Evolutionary conservation across 176 grass and related monocot genomes (phyloP).

Genomic region (Lolium perenne): DNA sequence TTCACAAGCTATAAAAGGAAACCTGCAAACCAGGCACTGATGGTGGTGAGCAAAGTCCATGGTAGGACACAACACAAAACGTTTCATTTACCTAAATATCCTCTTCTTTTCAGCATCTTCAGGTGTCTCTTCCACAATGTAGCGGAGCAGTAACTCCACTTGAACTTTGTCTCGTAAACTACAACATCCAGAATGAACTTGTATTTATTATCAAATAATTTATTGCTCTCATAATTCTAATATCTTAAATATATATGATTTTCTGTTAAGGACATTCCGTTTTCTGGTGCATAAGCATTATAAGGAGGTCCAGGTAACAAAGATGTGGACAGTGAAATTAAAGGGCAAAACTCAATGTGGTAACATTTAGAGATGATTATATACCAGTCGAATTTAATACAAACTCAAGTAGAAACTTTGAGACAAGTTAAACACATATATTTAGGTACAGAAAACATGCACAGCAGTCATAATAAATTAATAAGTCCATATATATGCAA

Average conservation of each 20-base stretch:
- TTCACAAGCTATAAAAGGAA: conserved; percentile 99
- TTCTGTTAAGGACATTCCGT: not conserved
- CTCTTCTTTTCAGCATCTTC: conserved; percentile 93
- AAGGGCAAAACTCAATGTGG: conserved; percentile 1
- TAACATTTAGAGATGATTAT: not conserved
- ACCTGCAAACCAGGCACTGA: conserved; percentile 56
- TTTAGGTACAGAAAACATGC: conserved; percentile 8
- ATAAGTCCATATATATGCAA: conserved; percentile 1
- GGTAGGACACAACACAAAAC: conserved; percentile 6
- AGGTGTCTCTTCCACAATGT: conserved; percentile 81
- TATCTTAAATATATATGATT: conserved; percentile 12
- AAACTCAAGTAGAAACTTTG: not conserved
- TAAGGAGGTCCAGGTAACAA: not conserved
- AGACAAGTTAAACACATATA: not conserved
- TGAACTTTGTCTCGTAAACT: conserved; percentile 88
- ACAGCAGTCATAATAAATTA: not conserved
- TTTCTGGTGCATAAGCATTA: not conserved
- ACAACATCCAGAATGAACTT: conserved; percentile 38
- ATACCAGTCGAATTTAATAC: not conserved
- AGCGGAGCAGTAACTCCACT: conserved; percentile 77
- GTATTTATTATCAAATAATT: conserved; percentile 30
- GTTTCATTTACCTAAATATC: conserved; percentile 66
- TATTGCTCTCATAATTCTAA: not conserved
- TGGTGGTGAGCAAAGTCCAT: conserved; percentile 32
- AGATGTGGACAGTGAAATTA: not conserved